These are phyloP conservation scores for Didymella pinodella DNA, from an alignment of 2,329 filamentous ascomycete genomes.

Conservation along the genomic window DNA sequence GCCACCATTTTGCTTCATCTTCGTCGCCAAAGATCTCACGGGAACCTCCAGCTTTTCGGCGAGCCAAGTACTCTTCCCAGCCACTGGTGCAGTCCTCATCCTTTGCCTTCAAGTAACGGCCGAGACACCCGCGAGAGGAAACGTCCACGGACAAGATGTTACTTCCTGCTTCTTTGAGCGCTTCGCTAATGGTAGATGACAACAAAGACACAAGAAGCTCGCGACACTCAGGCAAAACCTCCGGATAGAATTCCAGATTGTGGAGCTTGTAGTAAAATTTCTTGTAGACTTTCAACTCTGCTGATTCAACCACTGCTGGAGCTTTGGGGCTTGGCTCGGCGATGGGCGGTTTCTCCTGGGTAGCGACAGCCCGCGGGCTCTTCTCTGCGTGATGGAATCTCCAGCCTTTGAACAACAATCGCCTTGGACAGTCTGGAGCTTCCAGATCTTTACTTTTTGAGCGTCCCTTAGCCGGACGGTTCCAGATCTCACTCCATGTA, in stretches of 20 bases:
- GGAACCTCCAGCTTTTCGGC: conserved; percentile 44
- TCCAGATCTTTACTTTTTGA: conserved; percentile 30
- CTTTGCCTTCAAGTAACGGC: conserved; percentile 44
- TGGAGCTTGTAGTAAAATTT: conserved; percentile 54
- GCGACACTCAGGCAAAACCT: conserved; percentile 47
- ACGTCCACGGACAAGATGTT: conserved; percentile 44
- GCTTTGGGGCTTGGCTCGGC: not conserved
- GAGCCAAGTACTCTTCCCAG: conserved; percentile 49
- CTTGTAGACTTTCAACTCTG: conserved; percentile 35
- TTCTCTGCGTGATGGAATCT: conserved; percentile 5
- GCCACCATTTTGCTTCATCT: conserved; percentile 52
- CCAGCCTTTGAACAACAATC: conserved; percentile 17
- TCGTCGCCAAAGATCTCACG: conserved; percentile 50
- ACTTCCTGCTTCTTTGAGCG: conserved; percentile 21
- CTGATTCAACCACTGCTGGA: not conserved
- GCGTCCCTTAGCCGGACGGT: conserved; percentile 25
- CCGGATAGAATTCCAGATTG: conserved; percentile 51
- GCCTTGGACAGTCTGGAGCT: conserved; percentile 19
- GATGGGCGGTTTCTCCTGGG: conserved; percentile 2
- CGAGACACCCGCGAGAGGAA: conserved; percentile 39
- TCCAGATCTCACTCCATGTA: conserved; percentile 28
- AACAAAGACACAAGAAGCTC: conserved; percentile 48
- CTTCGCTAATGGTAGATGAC: conserved; percentile 43
- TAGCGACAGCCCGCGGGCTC: not conserved
- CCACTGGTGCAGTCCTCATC: conserved; percentile 41